Evolutionary conservation across 306 rosid species (phyloP).

Genomic region (Urtica urens): DNA sequence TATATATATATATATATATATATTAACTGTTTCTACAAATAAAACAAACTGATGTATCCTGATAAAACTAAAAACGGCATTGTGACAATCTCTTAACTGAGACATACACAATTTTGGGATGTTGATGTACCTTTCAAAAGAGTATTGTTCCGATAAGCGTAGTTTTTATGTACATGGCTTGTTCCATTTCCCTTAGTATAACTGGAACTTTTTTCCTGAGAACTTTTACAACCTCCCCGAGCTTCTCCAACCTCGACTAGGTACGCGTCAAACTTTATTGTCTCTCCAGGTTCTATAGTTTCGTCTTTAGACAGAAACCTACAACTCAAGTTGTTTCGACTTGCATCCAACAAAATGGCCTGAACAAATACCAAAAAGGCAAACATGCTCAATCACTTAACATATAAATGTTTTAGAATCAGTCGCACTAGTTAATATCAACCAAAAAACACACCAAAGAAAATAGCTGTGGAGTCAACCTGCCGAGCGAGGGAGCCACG

Average conservation of each 20-base stretch:
- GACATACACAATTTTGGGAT: neutral
- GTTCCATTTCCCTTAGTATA: conserved; percentile 18
- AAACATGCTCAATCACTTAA: conserved; percentile 1
- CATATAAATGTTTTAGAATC: neutral
- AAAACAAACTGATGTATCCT: too few species aligned
- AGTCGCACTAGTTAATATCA: neutral
- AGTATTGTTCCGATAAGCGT: conserved; percentile 13
- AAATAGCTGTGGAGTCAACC: conserved; percentile 32
- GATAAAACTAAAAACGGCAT: too few species aligned
- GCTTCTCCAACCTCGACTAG: conserved; percentile 60
- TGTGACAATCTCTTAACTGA: too few species aligned
- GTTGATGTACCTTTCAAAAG: conserved; percentile 27
- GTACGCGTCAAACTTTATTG: conserved; percentile 48
- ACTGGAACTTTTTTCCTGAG: conserved; percentile 16
- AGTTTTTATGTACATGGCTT: conserved; percentile 25
- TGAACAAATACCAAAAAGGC: conserved; percentile 24
- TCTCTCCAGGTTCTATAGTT: conserved; percentile 41
- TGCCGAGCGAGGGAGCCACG: conserved; percentile 47
- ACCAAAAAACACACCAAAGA: neutral
- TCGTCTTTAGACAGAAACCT: conserved; percentile 66
- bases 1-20: too few species aligned
- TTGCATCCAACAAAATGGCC: conserved; percentile 55
- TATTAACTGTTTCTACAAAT: too few species aligned
- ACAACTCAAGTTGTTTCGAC: conserved; percentile 44
- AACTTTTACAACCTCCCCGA: conserved; percentile 33